Evolutionary conservation across 345 rosid species (phyloP).

Genomic region (Moricandia arvensis): DNA sequence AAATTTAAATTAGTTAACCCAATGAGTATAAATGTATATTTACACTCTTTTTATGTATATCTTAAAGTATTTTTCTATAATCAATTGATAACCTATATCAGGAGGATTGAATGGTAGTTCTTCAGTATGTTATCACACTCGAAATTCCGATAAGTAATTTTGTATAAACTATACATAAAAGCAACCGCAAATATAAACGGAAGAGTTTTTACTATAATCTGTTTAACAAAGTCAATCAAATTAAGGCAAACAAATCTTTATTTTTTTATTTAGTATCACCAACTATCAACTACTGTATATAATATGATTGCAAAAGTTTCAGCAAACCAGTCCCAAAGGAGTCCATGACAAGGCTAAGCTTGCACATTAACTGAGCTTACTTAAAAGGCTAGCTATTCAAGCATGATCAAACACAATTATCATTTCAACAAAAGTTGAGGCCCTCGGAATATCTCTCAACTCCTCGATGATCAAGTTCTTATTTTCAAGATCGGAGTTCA

Average conservation of each 20-base stretch:
- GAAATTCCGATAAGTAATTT: no score
- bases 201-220: no score
- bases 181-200: no score
- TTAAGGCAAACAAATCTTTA: not conserved
- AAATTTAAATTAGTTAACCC: no score
- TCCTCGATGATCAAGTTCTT: not conserved
- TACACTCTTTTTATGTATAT: no score
- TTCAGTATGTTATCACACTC: no score
- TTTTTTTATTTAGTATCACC: not conserved
- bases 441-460: not conserved
- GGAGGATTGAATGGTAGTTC: no score
- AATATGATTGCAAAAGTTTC: not conserved
- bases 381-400: not conserved
- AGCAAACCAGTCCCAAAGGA: not conserved
- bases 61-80: no score
- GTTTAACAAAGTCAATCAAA: not conserved
- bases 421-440: not conserved
- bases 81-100: no score
- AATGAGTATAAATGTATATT: no score
- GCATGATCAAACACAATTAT: not conserved
- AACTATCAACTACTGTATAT: not conserved
- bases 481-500: not conserved
- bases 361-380: not conserved
- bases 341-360: not conserved
- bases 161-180: no score